Base-by-base conservation (phyloP, 495 filamentous ascomycete genomes). In the Ramalina intermedia region DNA sequence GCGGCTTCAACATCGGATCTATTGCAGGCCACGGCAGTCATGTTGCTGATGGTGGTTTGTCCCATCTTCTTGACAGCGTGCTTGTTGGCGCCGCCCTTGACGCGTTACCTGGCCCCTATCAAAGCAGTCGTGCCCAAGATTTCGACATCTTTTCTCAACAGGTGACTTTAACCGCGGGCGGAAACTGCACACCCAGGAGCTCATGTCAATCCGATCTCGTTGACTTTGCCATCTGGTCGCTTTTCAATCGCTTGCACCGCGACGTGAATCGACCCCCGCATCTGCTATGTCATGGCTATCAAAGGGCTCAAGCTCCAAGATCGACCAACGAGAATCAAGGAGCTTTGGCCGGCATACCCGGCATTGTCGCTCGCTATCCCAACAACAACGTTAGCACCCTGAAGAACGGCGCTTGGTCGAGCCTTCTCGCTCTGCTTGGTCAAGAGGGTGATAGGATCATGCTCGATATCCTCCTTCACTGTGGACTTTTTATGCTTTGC, bases 401-500 rank as follows among this genome's bases (percentile, higher is more conserved):
- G 46, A 93, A 87, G 63, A 58, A 70, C 23, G 55, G 68, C 4
- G 74, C 81, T 33, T 98, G 91, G 91, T 71, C 74, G 21, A 72
- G 80, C 24, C 60, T 91, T 11, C 71, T 89, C 4, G 63, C 66
- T 29, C 65, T 94, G 11, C 64, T 98, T 38, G 86, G 85, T 0
- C 75, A 74, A 51, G 78, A 79, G 52, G 87, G 89, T 2, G 84
- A 94, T 46, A 74, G 74, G 13, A 79, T 87, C 55, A 93, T 98
- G 81, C 70, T 87, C 44, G 73, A 81, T 53, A 63, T 96, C 26
- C 59, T 96, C 17, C 59, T 93, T 3, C 75, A 91, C 53, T 87
- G 82, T 59, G 84, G 81, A 7, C 67, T 96, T 3, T 98, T 94
- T 58, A 54, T 70, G 18, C 60, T 71, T n/a, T 63, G 94, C 3